Conservation (phyloP, 2,329 filamentous ascomycete species). For the Cercospora canescens region DNA sequence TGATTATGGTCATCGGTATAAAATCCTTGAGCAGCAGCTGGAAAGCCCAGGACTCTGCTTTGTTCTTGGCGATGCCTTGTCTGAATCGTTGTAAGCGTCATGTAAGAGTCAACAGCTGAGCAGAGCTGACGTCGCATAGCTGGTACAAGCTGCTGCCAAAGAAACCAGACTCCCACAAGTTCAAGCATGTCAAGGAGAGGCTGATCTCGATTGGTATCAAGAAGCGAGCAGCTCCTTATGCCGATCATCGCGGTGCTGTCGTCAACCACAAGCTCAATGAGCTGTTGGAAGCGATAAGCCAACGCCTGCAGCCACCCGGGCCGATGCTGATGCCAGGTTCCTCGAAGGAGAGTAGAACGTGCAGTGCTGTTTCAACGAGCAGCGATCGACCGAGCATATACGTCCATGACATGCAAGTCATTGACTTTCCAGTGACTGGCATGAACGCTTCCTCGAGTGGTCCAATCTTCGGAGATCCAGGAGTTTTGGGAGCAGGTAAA, state of each 20-base stretch:
- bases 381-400: not conserved
- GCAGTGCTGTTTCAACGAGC: not conserved
- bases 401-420: not conserved
- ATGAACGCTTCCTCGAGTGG: not conserved
- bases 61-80: not conserved
- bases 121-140: not conserved
- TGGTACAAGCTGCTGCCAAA: slow-evolving; percentile 1
- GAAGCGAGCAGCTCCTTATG: not conserved
- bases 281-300: not conserved
- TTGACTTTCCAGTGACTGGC: not conserved
- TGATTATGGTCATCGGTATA: not conserved
- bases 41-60: not conserved
- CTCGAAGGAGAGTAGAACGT: not conserved
- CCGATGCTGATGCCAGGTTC: not conserved
- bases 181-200: not conserved
- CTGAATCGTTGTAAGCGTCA: not conserved
- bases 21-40: not conserved
- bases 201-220: not conserved
- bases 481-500: not conserved
- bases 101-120: not conserved
- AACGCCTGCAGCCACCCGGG: not conserved
- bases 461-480: not conserved
- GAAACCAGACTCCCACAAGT: not conserved
- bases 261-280: not conserved
- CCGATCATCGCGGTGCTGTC: not conserved